Percentiles rank a stretch among this genome's conserved stretches.
Conservation (phyloP, 176 grass and related monocot species). For the Guadua angustifolia region DNA sequence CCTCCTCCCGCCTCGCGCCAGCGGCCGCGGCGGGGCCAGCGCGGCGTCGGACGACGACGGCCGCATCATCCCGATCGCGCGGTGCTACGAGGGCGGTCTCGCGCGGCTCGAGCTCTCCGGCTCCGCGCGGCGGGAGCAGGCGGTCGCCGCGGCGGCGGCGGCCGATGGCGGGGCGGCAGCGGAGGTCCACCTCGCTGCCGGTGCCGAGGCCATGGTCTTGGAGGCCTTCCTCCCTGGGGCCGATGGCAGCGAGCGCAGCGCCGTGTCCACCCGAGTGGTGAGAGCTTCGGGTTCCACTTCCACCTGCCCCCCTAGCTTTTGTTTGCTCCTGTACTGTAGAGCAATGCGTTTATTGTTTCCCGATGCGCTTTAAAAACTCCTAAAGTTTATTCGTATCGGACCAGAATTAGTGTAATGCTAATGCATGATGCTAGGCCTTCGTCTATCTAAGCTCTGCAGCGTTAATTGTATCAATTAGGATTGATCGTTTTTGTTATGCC, state of each 20-base stretch:
- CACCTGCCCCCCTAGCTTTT: not conserved
- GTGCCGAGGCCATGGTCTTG: conserved; percentile 65
- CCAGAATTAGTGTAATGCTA: not conserved
- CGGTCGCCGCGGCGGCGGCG: conserved; percentile 65
- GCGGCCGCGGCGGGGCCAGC: not conserved
- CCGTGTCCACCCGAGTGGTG: conserved; percentile 77
- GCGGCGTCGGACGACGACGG: not conserved
- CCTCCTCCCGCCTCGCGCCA: not conserved
- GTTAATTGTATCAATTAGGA: not conserved
- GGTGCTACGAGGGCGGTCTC: conserved; percentile 73
- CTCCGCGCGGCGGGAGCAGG: conserved; percentile 60
- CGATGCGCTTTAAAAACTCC: not conserved
- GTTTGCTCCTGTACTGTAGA: not conserved
- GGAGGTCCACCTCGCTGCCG: conserved; percentile 61
- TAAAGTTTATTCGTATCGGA: not conserved
- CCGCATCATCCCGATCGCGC: conserved; percentile 52
- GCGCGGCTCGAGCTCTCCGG: conserved; percentile 65
- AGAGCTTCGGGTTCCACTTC: conserved; percentile 10
- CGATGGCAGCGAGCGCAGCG: conserved; percentile 31
- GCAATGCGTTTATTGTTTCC: not conserved
- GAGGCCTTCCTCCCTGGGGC: conserved; percentile 65
- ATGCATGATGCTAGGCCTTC: not conserved
- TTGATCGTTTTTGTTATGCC: not conserved
- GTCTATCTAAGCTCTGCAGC: not conserved
- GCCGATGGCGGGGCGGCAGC: conserved; percentile 61